Evolutionary conservation across 805 yeast genomes (phyloP).

Genomic region (Kodamaea sagamina): DNA sequence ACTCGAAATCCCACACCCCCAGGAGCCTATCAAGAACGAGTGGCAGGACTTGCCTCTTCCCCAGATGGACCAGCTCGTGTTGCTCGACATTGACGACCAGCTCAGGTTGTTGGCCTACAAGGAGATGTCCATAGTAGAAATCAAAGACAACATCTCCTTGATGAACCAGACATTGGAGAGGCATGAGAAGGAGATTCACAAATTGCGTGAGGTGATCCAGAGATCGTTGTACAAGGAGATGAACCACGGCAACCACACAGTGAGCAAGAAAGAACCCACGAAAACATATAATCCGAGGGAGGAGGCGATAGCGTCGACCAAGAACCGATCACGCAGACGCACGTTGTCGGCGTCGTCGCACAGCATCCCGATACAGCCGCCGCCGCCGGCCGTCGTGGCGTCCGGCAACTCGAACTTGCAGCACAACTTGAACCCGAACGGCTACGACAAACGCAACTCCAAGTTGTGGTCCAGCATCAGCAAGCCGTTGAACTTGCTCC

Average conservation of each 20-base stretch:
- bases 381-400: slow-evolving; percentile 9
- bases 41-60: slow-evolving; percentile 34
- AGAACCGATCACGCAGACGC: slow-evolving; percentile 22
- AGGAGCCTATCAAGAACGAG: neutral
- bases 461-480: slow-evolving; percentile 34
- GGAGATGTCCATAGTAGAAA: slow-evolving; percentile 67
- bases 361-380: slow-evolving; percentile 4
- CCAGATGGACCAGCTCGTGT: slow-evolving; percentile 27
- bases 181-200: slow-evolving; percentile 51
- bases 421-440: slow-evolving; percentile 6
- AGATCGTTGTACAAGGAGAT: slow-evolving; percentile 46
- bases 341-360: slow-evolving; percentile 15
- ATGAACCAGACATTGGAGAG: slow-evolving; percentile 40
- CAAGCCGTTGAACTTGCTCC: slow-evolving; percentile 50
- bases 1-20: slow-evolving; percentile 2
- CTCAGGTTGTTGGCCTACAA: slow-evolving; percentile 64
- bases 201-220: slow-evolving; percentile 50
- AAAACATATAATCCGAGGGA: slow-evolving; percentile 24
- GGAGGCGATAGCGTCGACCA: slow-evolving; percentile 33
- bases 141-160: slow-evolving; percentile 55
- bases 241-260: slow-evolving; percentile 12
- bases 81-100: slow-evolving; percentile 51
- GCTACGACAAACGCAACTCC: slow-evolving; percentile 17
- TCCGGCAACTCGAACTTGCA: slow-evolving; percentile 4
- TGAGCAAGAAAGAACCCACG: neutral